A percentile compares a stretch with the other conserved stretches of the same genome.
Conservation (phyloP, 202 grass and related monocot species). For the Panicum hallii region DNA sequence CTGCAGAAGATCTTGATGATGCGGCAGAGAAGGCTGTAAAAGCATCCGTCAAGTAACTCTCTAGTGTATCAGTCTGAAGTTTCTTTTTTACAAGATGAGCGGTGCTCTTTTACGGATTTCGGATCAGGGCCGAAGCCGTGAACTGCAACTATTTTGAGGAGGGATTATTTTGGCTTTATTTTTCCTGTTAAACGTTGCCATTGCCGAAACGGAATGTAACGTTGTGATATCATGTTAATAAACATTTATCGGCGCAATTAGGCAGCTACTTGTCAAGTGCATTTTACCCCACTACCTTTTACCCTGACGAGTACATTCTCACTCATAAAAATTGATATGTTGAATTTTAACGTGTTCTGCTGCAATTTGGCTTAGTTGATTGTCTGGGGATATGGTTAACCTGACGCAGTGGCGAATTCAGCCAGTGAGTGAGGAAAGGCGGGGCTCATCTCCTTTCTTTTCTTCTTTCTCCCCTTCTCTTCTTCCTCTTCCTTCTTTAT, state of each 20-base stretch:
- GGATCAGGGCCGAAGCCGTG: conserved; percentile 10
- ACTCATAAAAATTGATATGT: neutral
- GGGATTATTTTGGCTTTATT: conserved; percentile 31
- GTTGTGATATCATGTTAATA: conserved; percentile 52
- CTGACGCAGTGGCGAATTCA: too few relatives aligned
- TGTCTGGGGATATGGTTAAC: neutral
- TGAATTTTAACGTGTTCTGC: neutral
- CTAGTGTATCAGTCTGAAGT: conserved; percentile 30
- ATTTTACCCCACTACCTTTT: neutral
- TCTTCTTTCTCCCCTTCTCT: too few relatives aligned
- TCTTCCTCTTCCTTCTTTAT: too few relatives aligned
- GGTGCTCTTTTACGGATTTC: conserved; percentile 47
- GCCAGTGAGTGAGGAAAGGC: too few relatives aligned
- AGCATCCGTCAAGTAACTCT: conserved; percentile 62
- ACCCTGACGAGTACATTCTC: neutral
- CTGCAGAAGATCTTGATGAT: conserved; percentile 97
- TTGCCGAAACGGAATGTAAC: conserved; percentile 13
- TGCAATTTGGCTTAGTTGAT: neutral
- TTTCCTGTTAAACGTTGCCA: neutral
- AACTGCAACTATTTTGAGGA: conserved; percentile 44
- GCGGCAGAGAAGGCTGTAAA: conserved; percentile 95
- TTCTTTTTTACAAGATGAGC: conserved; percentile 43
- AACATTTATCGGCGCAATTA: conserved; percentile 32
- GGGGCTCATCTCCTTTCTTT: too few relatives aligned
- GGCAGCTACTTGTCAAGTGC: conserved; percentile 25